phyloP scores from a whole-genome alignment of 2,329 filamentous ascomycete genomes.

The Colletotrichum ledebouriae region DNA sequence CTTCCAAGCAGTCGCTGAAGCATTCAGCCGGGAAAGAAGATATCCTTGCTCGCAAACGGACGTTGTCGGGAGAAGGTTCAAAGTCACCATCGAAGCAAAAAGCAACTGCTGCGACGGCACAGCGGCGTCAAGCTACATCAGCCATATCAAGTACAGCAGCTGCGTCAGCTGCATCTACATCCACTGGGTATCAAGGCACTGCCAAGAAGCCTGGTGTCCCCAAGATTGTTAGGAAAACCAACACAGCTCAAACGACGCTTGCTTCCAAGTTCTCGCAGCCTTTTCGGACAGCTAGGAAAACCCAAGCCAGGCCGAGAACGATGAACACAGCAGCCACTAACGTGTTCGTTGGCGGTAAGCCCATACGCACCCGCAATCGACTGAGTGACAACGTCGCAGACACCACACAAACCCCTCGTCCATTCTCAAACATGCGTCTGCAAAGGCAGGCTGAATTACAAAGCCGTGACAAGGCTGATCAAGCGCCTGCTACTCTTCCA shows the following conservation, averaged over 20 bases:
- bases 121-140: constrained; percentile 5
- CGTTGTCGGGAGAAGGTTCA: neutral
- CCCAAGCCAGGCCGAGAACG: constrained; percentile 25
- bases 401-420: constrained; percentile 55
- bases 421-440: constrained; percentile 55
- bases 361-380: constrained; percentile 51
- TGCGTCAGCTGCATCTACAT: neutral
- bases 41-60: constrained; percentile 14
- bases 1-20: constrained; percentile 4
- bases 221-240: neutral
- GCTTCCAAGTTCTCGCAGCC: constrained; percentile 45
- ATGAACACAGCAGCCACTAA: constrained; percentile 49
- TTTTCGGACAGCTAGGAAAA: constrained; percentile 43
- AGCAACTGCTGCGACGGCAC: neutral
- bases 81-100: constrained; percentile 21
- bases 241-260: neutral
- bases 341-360: constrained; percentile 61
- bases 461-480: constrained; percentile 60
- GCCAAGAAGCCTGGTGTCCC: constrained; percentile 47
- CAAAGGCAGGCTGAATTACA: constrained; percentile 58
- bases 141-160: neutral
- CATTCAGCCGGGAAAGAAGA: neutral
- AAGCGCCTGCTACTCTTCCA: constrained; percentile 48
- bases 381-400: constrained; percentile 58
- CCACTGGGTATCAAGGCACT: constrained; percentile 52